These are phyloP conservation scores for Pestalotiopsis sp. DNA, from an alignment of 2,329 filamentous ascomycete genomes.

Conservation along the genomic window DNA sequence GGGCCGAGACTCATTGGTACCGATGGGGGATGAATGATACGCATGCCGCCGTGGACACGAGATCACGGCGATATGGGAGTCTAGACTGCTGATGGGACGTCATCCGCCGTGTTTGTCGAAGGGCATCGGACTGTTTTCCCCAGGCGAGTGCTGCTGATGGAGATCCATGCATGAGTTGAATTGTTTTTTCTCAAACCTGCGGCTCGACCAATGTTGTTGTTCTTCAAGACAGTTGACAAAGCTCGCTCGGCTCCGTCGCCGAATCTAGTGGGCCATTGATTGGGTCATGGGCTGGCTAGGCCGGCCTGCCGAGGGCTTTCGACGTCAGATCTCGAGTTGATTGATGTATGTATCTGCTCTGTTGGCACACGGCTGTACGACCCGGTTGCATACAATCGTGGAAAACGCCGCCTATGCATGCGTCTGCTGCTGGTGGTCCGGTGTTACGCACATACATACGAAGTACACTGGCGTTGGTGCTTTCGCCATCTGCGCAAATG, in stretches of 20 bases:
- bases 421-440: not conserved
- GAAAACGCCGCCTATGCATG: not conserved
- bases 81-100: not conserved
- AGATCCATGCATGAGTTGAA: not conserved
- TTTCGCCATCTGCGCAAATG: not conserved
- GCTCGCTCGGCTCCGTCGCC: not conserved
- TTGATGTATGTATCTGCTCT: not conserved
- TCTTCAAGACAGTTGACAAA: not conserved
- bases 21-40: not conserved
- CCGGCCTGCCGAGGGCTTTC: not conserved
- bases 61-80: not conserved
- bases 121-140: not conserved
- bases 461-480: not conserved
- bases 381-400: not conserved
- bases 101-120: not conserved
- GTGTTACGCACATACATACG: not conserved
- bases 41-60: not conserved
- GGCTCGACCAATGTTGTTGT: not conserved
- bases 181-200: not conserved
- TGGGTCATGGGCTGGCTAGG: not conserved
- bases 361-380: not conserved
- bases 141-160: not conserved
- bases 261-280: not conserved
- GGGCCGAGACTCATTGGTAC: not conserved
- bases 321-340: not conserved